A percentile compares a stretch with the other conserved stretches of the same genome.
phyloP scores from a whole-genome alignment of 306 rosid genomes.

The Dalbergia oliveri region DNA sequence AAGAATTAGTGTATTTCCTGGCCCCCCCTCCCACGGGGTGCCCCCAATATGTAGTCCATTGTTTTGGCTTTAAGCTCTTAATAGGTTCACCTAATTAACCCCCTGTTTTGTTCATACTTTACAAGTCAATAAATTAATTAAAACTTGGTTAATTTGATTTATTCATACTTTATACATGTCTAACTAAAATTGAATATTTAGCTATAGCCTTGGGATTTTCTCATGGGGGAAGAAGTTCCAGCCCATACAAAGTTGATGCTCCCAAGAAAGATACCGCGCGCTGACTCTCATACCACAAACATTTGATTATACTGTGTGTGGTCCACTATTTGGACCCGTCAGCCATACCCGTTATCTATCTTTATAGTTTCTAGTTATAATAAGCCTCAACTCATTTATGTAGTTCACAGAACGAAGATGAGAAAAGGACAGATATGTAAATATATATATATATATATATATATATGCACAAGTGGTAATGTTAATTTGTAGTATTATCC shows the following conservation, averaged over 20 bases:
- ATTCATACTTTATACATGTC: background rate
- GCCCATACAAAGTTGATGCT: constrained; percentile 64
- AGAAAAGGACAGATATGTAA: constrained; percentile 44
- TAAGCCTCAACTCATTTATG: constrained; percentile 45
- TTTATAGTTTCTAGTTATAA: constrained; percentile 36
- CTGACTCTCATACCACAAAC: constrained; percentile 54
- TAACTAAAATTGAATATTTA: background rate
- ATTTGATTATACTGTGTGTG: constrained; percentile 44
- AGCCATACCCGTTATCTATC: constrained; percentile 40
- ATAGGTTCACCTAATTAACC: constrained; percentile 61
- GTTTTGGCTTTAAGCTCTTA: constrained; percentile 33
- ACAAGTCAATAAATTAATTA: constrained; percentile 30
- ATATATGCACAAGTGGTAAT: background rate
- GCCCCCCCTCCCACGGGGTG: constrained; percentile 9
- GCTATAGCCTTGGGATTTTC: constrained; percentile 34
- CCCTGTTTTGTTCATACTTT: constrained; percentile 39
- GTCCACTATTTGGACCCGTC: constrained; percentile 57
- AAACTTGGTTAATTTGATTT: background rate
- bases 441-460: background rate
- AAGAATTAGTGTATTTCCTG: background rate
- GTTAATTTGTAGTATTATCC: constrained; percentile 12
- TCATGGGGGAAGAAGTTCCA: constrained; percentile 42
- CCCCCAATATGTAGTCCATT: background rate
- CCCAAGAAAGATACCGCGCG: constrained; percentile 76
- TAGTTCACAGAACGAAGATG: constrained; percentile 45